Conservation (phyloP, 441 rosid genomes). For the Corymbia calophylla region DNA sequence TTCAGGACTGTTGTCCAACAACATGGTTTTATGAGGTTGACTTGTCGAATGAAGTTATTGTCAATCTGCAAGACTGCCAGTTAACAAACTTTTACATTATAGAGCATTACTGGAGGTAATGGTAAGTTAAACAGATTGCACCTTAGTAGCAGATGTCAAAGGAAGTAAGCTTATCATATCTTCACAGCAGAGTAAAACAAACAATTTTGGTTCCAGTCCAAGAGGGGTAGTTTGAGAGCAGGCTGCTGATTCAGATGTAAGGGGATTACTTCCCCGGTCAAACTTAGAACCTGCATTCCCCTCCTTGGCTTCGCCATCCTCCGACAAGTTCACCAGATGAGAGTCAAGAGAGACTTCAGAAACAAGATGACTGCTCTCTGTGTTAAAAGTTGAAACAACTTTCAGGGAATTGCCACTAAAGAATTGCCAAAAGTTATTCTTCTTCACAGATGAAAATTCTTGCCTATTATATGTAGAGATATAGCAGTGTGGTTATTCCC, state of each 20-base stretch:
- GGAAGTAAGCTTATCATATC: constrained; percentile 49
- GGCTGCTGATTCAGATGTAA: constrained; percentile 24
- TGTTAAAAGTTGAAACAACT: constrained; percentile 15
- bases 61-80: constrained; percentile 46
- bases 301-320: constrained; percentile 21
- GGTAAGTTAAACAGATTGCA: constrained; percentile 14
- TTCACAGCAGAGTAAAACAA: constrained; percentile 56
- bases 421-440: background rate
- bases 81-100: constrained; percentile 13
- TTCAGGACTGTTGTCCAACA: constrained; percentile 63
- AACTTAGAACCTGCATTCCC: constrained; percentile 22
- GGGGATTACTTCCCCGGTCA: constrained; percentile 24
- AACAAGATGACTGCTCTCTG: constrained; percentile 38
- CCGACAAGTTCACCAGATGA: constrained; percentile 13
- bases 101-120: constrained; percentile 8
- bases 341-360: constrained; percentile 26
- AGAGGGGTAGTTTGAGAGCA: constrained; percentile 20
- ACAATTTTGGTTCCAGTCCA: constrained; percentile 22
- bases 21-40: constrained; percentile 52
- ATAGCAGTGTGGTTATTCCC: constrained; percentile 35
- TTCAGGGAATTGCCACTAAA: constrained; percentile 6
- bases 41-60: constrained; percentile 27
- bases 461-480: constrained; percentile 61
- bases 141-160: constrained; percentile 56
- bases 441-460: constrained; percentile 13